These are phyloP conservation scores for Entophlyctis luteolus DNA, from an alignment of 192 early-diverging fungal species.

Conservation along the genomic window DNA sequence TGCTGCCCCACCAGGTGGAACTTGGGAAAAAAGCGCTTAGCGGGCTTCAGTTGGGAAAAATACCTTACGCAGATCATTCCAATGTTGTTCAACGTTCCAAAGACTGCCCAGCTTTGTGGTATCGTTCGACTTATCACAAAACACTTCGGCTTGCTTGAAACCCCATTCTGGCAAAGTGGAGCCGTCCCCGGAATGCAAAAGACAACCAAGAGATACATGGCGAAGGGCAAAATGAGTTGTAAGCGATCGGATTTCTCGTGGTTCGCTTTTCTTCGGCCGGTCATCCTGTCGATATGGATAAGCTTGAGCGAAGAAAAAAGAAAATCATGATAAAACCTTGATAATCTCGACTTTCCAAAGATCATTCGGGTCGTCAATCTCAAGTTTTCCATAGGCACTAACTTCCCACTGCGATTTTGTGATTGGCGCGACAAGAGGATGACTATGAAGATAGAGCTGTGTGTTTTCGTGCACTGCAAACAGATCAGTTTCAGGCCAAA, in stretches of 20 bases:
- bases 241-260: constrained; percentile 60
- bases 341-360: constrained; percentile 85
- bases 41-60: neutral
- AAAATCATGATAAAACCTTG: constrained; percentile 40
- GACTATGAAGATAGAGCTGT: constrained; percentile 77
- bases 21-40: constrained; percentile 36
- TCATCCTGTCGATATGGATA: neutral
- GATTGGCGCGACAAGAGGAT: constrained; percentile 70
- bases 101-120: constrained; percentile 49
- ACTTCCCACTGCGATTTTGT: constrained; percentile 81
- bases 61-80: constrained; percentile 66
- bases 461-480: constrained; percentile 61
- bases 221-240: constrained; percentile 78
- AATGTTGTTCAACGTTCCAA: constrained; percentile 94
- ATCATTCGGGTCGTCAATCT: constrained; percentile 75
- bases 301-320: neutral
- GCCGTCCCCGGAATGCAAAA: constrained; percentile 64
- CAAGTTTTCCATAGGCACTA: constrained; percentile 76
- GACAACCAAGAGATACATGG: constrained; percentile 68
- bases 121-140: constrained; percentile 73
- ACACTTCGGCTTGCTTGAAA: constrained; percentile 88
- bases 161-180: constrained; percentile 91
- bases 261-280: neutral
- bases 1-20: constrained; percentile 64
- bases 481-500: neutral